Base-by-base conservation (phyloP, 331 rosid genomes). In the Rhamnella rubrinervis region DNA sequence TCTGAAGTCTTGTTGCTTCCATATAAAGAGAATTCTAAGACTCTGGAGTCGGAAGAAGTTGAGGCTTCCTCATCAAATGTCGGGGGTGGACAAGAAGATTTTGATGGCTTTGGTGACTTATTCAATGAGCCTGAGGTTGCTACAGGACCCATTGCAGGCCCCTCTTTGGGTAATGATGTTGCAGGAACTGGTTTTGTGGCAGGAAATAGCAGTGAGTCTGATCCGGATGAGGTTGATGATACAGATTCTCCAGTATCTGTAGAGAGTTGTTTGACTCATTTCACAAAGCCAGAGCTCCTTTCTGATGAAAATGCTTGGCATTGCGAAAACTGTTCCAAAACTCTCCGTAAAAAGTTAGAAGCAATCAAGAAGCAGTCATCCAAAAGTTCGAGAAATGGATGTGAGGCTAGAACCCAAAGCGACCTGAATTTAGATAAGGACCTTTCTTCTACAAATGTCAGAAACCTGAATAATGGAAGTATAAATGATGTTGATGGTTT, bases 191-290 rank as follows among this genome's bases (percentile, higher is more conserved):
- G 88, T 73, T 73, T 81, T 41, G 39, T 78, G 25, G 78, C 71
- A 16, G 86, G 81, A 69, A 80, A 77, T 66, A 72, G 59, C 71
- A 89, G 93, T 28, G 97, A 91, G 68, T 95, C 99, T 68, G 99
- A 95, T 75, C 92, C 96, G 15, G 96, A 91, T 78, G 99, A 91
- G 89, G 96, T 95, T 82, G 99, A 95, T 83, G 84, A 91, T 67
- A 70, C 96, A 19, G 76, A 83, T 85, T 85, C 97, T 75, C 98
- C 92, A 0, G 96, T 95, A 20, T 91, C 99, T 35, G 82, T 95
- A 49, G 97, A 87, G 77, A 89, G 89, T 86, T 95, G 99, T 76
- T 87, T 95, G 79, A 76, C 86, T 70, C 86, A 85, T 78, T 95
- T 89, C 85, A 87, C 83, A 53, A 91, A 87, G 84, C 97, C 96